Evolutionary conservation across 306 rosid genomes (phyloP).

Genomic region (Astragalus membranaceus): DNA sequence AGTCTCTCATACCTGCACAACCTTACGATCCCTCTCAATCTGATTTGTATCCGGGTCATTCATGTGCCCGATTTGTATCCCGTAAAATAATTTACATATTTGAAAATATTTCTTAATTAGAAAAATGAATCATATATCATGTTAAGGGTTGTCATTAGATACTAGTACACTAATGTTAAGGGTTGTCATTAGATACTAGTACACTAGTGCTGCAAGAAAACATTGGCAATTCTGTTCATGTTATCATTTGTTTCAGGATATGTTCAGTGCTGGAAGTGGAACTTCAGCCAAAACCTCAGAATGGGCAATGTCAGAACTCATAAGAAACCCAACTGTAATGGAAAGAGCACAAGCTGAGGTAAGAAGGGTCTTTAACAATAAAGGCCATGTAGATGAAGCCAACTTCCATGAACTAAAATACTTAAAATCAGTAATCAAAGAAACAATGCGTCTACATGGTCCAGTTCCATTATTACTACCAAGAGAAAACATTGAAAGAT

Average conservation of each 20-base stretch:
- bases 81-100: too few species aligned
- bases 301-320: conserved; percentile 46
- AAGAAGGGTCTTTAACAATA: conserved; percentile 19
- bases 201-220: too few species aligned
- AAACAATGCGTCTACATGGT: conserved; percentile 19
- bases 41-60: too few species aligned
- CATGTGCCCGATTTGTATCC: too few species aligned
- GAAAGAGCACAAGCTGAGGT: conserved; percentile 30
- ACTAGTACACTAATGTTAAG: too few species aligned
- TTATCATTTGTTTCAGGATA: conserved; percentile 26
- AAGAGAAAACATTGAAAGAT: conserved; percentile 2
- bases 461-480: conserved; percentile 24
- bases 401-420: not conserved
- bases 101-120: not conserved
- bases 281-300: conserved; percentile 18
- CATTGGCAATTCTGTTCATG: not conserved
- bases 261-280: conserved; percentile 37
- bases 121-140: not conserved
- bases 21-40: too few species aligned
- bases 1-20: too few species aligned
- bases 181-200: too few species aligned
- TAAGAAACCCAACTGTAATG: conserved; percentile 33
- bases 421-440: conserved; percentile 20
- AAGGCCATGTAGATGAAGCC: conserved; percentile 22
- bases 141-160: not conserved